A percentile compares a stretch with the other conserved stretches of the same genome.
Conservation (phyloP, 441 rosid species). For the Adansonia madagascariensis region DNA sequence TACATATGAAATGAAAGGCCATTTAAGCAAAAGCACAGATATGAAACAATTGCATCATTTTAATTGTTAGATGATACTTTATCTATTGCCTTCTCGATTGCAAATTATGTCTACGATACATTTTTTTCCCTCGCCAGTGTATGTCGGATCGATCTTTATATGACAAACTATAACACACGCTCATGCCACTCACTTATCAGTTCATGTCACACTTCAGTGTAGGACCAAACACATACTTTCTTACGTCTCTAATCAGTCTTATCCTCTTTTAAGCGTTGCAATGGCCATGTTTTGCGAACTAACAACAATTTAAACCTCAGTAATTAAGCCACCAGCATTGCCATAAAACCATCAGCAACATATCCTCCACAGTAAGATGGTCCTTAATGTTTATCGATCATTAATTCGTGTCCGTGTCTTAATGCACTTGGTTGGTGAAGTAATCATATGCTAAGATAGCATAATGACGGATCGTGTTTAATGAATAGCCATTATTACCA, state of each 20-base stretch:
- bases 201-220: not conserved
- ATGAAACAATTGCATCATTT: not conserved
- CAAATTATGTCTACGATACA: not conserved
- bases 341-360: not conserved
- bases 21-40: not conserved
- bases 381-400: not conserved
- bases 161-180: not conserved
- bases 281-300: not conserved
- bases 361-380: not conserved
- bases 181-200: not conserved
- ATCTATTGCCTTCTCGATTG: not conserved
- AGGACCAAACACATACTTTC: not conserved
- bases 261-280: not conserved
- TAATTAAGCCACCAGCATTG: not conserved
- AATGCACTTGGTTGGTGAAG: not conserved
- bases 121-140: not conserved
- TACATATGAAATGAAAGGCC: not conserved
- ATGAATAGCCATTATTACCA: not conserved
- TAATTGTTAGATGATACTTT: conserved; percentile 6
- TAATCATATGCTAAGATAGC: not conserved
- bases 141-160: not conserved
- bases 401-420: not conserved
- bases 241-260: not conserved
- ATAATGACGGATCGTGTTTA: not conserved
- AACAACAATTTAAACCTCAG: not conserved